Percentiles rank a stretch among this genome's conserved stretches.
phyloP scores from a whole-genome alignment of 805 yeast species.

The Huiozyma naganishii region DNA sequence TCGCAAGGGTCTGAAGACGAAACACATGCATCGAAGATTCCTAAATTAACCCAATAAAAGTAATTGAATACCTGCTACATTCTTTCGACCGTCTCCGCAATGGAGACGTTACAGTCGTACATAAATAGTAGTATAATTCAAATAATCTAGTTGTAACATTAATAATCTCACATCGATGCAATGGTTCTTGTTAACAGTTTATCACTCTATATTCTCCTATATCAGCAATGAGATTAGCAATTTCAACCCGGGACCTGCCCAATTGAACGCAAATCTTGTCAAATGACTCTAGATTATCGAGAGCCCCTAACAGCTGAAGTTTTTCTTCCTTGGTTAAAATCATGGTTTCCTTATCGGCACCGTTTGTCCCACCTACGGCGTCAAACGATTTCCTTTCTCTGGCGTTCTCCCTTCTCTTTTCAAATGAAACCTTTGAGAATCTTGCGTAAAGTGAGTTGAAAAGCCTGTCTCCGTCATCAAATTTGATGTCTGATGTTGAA shows the following conservation, averaged over 20 bases:
- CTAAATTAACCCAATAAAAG: background rate
- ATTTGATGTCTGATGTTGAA: conserved; percentile 26
- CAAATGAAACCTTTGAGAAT: conserved; percentile 21
- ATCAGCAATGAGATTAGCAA: conserved; percentile 37
- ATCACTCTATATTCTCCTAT: conserved; percentile 43
- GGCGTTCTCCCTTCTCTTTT: conserved; percentile 7
- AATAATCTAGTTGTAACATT: too few species aligned
- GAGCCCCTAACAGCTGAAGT: conserved; percentile 31
- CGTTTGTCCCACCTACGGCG: background rate
- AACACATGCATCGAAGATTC: conserved; percentile 1
- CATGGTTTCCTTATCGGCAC: conserved; percentile 1
- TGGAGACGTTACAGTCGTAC: too few species aligned
- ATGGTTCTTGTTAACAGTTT: conserved; percentile 22
- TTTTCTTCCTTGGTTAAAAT: conserved; percentile 10
- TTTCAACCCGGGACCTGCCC: conserved; percentile 42
- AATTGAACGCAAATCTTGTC: conserved; percentile 66
- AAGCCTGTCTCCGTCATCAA: conserved; percentile 24
- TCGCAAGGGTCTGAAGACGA: background rate
- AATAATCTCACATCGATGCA: too few species aligned
- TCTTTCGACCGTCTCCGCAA: too few species aligned
- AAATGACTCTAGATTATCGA: conserved; percentile 43
- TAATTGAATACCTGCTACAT: background rate
- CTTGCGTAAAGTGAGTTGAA: conserved; percentile 22
- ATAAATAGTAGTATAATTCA: too few species aligned
- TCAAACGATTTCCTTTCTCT: background rate